Evolutionary conservation across 2,329 filamentous ascomycete species (phyloP).

Genomic region (Arthrobotrys sphaeroides): DNA sequence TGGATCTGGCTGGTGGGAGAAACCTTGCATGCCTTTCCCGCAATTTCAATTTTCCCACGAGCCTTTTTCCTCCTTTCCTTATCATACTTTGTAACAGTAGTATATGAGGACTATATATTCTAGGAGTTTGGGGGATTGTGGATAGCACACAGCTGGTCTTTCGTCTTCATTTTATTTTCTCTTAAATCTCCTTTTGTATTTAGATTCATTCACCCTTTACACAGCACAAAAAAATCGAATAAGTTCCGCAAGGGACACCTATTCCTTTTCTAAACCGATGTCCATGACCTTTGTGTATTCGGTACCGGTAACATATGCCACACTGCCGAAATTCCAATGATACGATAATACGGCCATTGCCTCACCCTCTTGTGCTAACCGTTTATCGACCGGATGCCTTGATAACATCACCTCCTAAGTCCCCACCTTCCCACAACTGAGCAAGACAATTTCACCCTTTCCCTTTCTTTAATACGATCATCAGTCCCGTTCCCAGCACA

Average conservation of each 20-base stretch:
- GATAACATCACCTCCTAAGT: slow-evolving; percentile 33
- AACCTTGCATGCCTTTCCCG: slow-evolving; percentile 32
- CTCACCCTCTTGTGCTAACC: slow-evolving; percentile 1
- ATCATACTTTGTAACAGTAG: slow-evolving; percentile 55
- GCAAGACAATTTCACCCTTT: slow-evolving; percentile 9
- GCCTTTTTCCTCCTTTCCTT: slow-evolving; percentile 39
- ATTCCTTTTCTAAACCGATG: slow-evolving; percentile 12
- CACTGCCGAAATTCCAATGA: slow-evolving; percentile 12
- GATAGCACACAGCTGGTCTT: slow-evolving; percentile 44
- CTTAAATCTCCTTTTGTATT: slow-evolving; percentile 30
- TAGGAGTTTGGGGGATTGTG: slow-evolving; percentile 49
- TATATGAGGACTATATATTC: slow-evolving; percentile 50
- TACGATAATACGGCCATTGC: slow-evolving; percentile 38
- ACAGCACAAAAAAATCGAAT: slow-evolving; percentile 19
- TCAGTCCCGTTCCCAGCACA: slow-evolving; percentile 16
- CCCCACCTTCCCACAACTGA: slow-evolving; percentile 14
- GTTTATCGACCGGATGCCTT: slow-evolving; percentile 2
- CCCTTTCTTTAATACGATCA: slow-evolving; percentile 21
- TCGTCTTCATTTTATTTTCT: slow-evolving; percentile 45
- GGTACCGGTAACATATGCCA: neutral
- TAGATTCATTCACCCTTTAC: slow-evolving; percentile 31
- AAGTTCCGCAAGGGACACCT: slow-evolving; percentile 40
- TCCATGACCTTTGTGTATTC: neutral
- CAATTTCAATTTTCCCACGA: slow-evolving; percentile 10
- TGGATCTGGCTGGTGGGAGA: slow-evolving; percentile 31